Conservation (phyloP, 805 yeast genomes). For the Priceomyces medius region DNA sequence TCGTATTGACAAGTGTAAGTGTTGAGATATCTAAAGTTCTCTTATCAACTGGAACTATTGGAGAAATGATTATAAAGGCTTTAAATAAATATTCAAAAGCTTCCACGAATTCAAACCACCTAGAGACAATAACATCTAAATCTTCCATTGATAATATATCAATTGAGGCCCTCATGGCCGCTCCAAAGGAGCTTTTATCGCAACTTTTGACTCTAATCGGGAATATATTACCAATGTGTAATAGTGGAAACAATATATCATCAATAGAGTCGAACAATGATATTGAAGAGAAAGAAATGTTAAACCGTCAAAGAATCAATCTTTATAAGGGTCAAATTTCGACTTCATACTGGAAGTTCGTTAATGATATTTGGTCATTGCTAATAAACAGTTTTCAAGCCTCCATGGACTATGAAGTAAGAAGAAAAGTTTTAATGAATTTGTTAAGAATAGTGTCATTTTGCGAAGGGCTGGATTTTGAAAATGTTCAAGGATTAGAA, state of each 20-base stretch:
- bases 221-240: slow-evolving; percentile 53
- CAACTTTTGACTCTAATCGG: slow-evolving; percentile 56
- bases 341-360: slow-evolving; percentile 33
- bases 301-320: slow-evolving; percentile 33
- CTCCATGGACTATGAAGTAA: slow-evolving; percentile 63
- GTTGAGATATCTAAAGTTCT: slow-evolving; percentile 44
- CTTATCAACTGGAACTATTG: slow-evolving; percentile 48
- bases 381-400: slow-evolving; percentile 67
- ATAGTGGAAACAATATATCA: slow-evolving; percentile 29
- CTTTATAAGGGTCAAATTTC: slow-evolving; percentile 26
- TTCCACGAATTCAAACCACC: slow-evolving; percentile 4
- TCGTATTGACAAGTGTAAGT: slow-evolving; percentile 42
- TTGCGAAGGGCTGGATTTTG: slow-evolving; percentile 29
- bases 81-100: slow-evolving; percentile 50
- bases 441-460: slow-evolving; percentile 52
- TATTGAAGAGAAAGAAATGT: slow-evolving; percentile 20
- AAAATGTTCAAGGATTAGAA: slow-evolving; percentile 30
- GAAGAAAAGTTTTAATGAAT: slow-evolving; percentile 55
- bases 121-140: slow-evolving; percentile 6
- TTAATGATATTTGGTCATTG: slow-evolving; percentile 48
- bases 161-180: slow-evolving; percentile 70
- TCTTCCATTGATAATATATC: slow-evolving; percentile 30
- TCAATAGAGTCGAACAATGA: slow-evolving; percentile 22
- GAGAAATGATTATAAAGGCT: slow-evolving; percentile 47
- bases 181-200: slow-evolving; percentile 64